Evolutionary conservation across 768 basidiomycete genomes (phyloP), one percentile per base, ranked within the genome.

Genomic region (Tylopilus intermedius): DNA sequence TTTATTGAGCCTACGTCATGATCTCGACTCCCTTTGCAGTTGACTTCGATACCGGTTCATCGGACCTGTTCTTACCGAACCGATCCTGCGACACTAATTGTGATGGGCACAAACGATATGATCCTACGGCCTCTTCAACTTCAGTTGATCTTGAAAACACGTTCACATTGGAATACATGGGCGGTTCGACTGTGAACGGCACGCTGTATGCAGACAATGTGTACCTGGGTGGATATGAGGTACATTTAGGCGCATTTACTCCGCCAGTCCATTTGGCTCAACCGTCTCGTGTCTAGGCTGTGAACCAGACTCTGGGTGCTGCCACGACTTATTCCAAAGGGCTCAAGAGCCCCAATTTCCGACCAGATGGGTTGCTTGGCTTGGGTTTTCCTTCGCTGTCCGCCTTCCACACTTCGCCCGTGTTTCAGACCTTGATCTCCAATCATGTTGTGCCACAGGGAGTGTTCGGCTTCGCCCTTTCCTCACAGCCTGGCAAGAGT

Each of bases 21-120:
- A 5, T 22, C 30, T 39, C 27, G 27, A 14, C 21, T n/a, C 5
- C 38, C 39, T 39, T 44, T 52, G n/a, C 51, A 76, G 77, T 80
- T 40, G 76, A 78, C 59, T 77, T 79, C 51, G 79, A 80, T 58
- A 80, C 78, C 15, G 77, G 80, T 26, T 79, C 77, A 40, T 68
- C 74, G 43, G 80, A 82, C 63, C 63, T 79, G 8, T 70, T 82
- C 60, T 58, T 78, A 29, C 73, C 76, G 8, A 54, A 55, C 3
- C 15, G 60, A 27, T 26, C 35, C 32, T 75, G 74, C 49, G 47
- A 32, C 35, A 45, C 43, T 29, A 63, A 56, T 38, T 77, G 76
- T 53, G 27, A 55, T 6, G 64, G 62, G 9, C 74, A 74, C 40
- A 60, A 51, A 2, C 52, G 54, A 29, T 74, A 75, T 47, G 39